Conservation (phyloP, 768 basidiomycete species). For the Lentinula guzmanii region DNA sequence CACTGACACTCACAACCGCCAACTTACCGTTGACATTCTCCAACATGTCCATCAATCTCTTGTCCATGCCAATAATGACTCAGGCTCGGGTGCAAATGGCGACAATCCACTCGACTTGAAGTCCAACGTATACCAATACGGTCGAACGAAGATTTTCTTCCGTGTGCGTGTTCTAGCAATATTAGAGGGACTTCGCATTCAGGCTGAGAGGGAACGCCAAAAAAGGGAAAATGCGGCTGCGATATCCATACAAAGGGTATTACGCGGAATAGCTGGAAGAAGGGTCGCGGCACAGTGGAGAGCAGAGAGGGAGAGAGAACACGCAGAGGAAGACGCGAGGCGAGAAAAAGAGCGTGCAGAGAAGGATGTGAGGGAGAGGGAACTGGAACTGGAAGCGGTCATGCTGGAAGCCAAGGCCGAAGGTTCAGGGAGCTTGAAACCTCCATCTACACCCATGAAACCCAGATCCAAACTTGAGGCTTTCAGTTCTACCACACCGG, state of each 20-base stretch:
- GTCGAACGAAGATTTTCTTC: constrained; percentile 98
- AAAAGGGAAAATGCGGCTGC: constrained; percentile 67
- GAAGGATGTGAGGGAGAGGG: background rate
- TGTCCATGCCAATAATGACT: constrained; percentile 50
- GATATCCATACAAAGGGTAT: constrained; percentile 62
- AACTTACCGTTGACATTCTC: constrained; percentile 79
- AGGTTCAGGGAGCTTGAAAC: background rate
- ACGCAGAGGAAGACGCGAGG: constrained; percentile 72
- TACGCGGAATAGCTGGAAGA: constrained; percentile 63
- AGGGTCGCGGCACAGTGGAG: constrained; percentile 72
- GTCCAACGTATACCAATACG: constrained; percentile 66
- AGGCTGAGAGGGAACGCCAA: constrained; percentile 92
- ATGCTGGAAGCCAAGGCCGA: background rate
- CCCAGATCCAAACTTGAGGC: background rate
- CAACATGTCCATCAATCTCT: constrained; percentile 83
- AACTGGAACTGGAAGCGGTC: background rate
- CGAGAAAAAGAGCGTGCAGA: constrained; percentile 54
- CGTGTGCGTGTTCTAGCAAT: constrained; percentile 97
- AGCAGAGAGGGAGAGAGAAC: constrained; percentile 67
- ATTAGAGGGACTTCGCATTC: constrained; percentile 79
- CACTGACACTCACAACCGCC: constrained; percentile 44
- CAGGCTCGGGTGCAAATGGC: background rate
- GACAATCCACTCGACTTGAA: background rate
- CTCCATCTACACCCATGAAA: background rate
- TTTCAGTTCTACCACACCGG: background rate